Percentiles rank a stretch among this genome's conserved stretches.
Conservation (phyloP, 495 filamentous ascomycete genomes). For the Penicillium simplicissimum region DNA sequence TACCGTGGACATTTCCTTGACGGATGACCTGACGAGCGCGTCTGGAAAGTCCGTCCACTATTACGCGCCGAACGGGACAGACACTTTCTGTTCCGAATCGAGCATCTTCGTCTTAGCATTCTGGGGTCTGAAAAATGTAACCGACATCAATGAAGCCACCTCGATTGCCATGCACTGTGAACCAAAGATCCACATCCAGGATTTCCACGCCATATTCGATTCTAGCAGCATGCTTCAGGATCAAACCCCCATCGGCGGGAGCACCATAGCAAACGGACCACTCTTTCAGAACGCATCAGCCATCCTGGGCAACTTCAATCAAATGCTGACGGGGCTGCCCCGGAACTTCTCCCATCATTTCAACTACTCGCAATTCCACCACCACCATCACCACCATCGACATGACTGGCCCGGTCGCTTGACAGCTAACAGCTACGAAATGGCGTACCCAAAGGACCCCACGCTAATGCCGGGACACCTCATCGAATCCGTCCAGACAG, state of each 20-base stretch:
- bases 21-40: background rate
- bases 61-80: conserved; percentile 7
- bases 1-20: background rate
- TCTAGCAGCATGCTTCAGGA: conserved; percentile 10
- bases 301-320: conserved; percentile 17
- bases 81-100: conserved; percentile 4
- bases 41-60: conserved; percentile 6
- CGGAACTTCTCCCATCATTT: conserved; percentile 2
- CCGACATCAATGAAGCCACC: background rate
- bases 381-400: background rate
- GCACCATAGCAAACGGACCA: conserved; percentile 7
- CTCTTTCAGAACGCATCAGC: conserved; percentile 22
- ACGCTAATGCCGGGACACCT: background rate
- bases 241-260: conserved; percentile 10
- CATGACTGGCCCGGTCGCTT: conserved; percentile 6
- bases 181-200: conserved; percentile 16
- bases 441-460: background rate
- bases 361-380: background rate
- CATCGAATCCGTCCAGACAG: conserved; percentile 4
- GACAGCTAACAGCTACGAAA: background rate
- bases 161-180: conserved; percentile 18
- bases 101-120: conserved; percentile 15
- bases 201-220: conserved; percentile 20
- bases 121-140: background rate
- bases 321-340: conserved; percentile 1